A percentile compares a stretch with the other conserved stretches of the same genome.
These are phyloP conservation scores for Ophiostoma piceae DNA, from an alignment of 2,329 filamentous ascomycete genomes.

Conservation along the genomic window DNA sequence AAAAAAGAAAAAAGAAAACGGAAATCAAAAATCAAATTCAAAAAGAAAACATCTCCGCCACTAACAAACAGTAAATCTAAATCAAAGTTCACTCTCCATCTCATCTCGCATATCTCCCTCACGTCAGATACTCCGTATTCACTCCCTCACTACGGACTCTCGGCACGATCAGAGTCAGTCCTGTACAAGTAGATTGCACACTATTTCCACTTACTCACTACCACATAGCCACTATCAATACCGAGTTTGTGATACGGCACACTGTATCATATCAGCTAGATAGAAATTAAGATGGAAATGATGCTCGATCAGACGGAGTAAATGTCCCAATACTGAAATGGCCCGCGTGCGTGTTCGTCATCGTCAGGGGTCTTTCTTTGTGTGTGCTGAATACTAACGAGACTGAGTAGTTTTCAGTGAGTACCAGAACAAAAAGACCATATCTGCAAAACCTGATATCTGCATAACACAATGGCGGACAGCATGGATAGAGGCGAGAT, in stretches of 20 bases:
- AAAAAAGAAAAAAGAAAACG: background rate
- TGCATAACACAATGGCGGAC: background rate
- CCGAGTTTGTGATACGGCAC: background rate
- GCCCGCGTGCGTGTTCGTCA: slow-evolving; percentile 9
- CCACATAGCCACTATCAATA: background rate
- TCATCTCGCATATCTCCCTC: background rate
- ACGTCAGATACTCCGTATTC: background rate
- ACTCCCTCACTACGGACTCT: background rate
- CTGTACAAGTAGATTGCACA: background rate
- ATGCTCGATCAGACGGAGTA: slow-evolving; percentile 1
- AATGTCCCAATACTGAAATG: slow-evolving; percentile 7
- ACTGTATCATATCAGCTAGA: no score
- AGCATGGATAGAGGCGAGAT: background rate
- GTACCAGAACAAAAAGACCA: background rate
- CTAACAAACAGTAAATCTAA: background rate
- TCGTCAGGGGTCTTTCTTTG: background rate
- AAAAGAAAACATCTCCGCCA: background rate
- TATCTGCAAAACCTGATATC: background rate
- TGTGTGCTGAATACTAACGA: no score
- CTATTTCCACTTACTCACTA: background rate
- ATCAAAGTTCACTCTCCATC: background rate
- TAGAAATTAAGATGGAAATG: background rate
- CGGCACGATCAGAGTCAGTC: background rate
- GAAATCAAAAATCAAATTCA: background rate
- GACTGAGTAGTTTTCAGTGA: background rate